Evolutionary conservation across 345 rosid species (phyloP).

Genomic region (Citrus australasica): DNA sequence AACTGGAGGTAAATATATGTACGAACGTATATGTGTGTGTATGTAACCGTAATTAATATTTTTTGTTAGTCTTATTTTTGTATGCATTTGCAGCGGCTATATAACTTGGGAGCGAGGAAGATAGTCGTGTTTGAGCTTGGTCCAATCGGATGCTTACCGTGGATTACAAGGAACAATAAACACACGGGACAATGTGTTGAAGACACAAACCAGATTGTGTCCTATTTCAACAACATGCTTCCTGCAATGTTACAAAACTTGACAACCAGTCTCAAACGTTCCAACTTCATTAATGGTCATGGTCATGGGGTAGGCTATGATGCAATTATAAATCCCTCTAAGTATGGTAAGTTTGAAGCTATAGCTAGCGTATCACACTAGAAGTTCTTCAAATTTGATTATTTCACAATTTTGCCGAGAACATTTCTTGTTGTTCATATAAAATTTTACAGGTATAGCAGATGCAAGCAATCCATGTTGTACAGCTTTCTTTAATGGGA

Average conservation of each 20-base stretch:
- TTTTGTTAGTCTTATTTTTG: not conserved
- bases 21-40: too few relatives aligned
- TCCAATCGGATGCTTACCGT: constrained; percentile 48
- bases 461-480: constrained; percentile 48
- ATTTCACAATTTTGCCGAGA: too few relatives aligned
- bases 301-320: constrained; percentile 29
- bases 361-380: too few relatives aligned
- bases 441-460: constrained; percentile 19
- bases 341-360: constrained; percentile 19
- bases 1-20: constrained; percentile 20
- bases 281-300: constrained; percentile 26
- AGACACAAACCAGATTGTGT: constrained; percentile 25
- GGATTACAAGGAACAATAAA: constrained; percentile 16
- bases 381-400: too few relatives aligned
- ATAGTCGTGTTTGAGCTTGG: constrained; percentile 41
- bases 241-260: constrained; percentile 21
- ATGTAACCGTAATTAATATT: too few relatives aligned
- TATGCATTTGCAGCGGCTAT: constrained; percentile 20
- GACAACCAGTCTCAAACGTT: constrained; percentile 25
- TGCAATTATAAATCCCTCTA: constrained; percentile 30
- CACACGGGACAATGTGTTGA: constrained; percentile 29
- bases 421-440: too few relatives aligned
- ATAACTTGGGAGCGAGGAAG: constrained; percentile 39
- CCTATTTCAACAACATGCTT: constrained; percentile 31
- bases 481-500: constrained; percentile 38